These are phyloP conservation scores for Epicoccum sorghinum DNA, from an alignment of 2,329 filamentous ascomycete species.

Conservation along the genomic window DNA sequence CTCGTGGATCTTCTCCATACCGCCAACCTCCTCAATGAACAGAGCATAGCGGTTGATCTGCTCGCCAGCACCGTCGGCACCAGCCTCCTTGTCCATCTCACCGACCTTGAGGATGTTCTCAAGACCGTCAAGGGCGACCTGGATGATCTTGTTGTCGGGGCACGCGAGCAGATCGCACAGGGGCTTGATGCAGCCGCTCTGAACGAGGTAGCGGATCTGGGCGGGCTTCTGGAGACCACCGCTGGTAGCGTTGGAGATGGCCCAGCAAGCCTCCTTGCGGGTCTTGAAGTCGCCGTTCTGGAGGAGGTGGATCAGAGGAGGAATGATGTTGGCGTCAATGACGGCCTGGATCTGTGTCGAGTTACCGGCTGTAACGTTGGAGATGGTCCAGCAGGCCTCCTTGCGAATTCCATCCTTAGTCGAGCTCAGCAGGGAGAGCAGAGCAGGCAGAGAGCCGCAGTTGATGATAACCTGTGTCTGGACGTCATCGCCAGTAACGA, in stretches of 20 bases:
- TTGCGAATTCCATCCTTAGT: constrained; percentile 99
- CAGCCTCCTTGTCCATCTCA: constrained; percentile 93
- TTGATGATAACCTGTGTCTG: constrained; percentile 99
- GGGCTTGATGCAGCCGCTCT: constrained; percentile 94
- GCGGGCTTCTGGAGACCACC: constrained; percentile 98
- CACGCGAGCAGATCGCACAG: constrained; percentile 93
- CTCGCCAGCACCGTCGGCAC: constrained; percentile 66
- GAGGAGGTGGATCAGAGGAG: constrained; percentile 92
- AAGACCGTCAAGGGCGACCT: constrained; percentile 94
- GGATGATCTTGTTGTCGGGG: constrained; percentile 99
- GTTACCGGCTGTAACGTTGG: constrained; percentile 98
- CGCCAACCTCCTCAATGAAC: constrained; percentile 97
- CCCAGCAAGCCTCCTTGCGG: constrained; percentile 98
- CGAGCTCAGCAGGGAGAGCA: constrained; percentile 92
- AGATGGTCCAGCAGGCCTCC: constrained; percentile 99
- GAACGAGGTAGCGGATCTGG: constrained; percentile 93
- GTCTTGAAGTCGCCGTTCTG: constrained; percentile 99
- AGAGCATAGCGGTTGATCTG: constrained; percentile 94
- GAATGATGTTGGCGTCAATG: constrained; percentile 95
- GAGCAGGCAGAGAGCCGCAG: constrained; percentile 87
- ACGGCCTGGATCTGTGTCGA: constrained; percentile 97
- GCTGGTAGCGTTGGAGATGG: constrained; percentile 97
- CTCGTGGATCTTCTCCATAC: constrained; percentile 99
- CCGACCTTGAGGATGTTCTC: constrained; percentile 99
- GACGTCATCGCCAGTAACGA: constrained; percentile 97